These are phyloP conservation scores for Pythium folliculosum DNA, from an alignment of 352 stramenopile genomes.

Conservation along the genomic window DNA sequence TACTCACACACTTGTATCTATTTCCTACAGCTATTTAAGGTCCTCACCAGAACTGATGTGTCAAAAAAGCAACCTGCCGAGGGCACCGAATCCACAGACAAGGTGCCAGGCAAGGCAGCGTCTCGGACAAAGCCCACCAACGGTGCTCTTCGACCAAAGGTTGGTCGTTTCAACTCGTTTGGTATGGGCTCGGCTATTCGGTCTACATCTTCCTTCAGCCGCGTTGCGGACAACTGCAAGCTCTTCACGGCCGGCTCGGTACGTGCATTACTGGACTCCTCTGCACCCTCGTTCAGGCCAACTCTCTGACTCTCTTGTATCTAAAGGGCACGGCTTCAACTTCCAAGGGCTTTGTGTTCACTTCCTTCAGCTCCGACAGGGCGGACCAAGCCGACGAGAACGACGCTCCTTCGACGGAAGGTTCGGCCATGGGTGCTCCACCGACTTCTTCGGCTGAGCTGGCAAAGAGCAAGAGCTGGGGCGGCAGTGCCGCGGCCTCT, in stretches of 20 bases:
- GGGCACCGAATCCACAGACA: background rate
- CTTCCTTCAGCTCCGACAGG: constrained; percentile 53
- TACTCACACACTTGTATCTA: background rate
- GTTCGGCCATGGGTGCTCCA: constrained; percentile 20
- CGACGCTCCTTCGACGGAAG: constrained; percentile 30
- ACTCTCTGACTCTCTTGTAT: background rate
- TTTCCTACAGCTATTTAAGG: constrained; percentile 44
- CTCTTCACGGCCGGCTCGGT: constrained; percentile 70
- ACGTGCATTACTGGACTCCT: constrained; percentile 21
- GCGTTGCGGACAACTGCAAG: constrained; percentile 69
- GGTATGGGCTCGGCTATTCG: constrained; percentile 43
- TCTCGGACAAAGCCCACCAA: constrained; percentile 5
- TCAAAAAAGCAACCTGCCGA: constrained; percentile 10
- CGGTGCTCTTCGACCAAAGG: constrained; percentile 26
- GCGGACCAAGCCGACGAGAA: constrained; percentile 44
- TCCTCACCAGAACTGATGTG: constrained; percentile 64
- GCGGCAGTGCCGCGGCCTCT: constrained; percentile 9
- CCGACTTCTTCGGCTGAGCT: constrained; percentile 27
- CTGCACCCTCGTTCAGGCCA: background rate
- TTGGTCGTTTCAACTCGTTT: constrained; percentile 62
- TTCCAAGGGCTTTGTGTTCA: constrained; percentile 83
- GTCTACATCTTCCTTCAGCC: constrained; percentile 67
- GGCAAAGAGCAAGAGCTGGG: constrained; percentile 62
- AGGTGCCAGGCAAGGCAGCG: background rate
- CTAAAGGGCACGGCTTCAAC: constrained; percentile 15